A percentile compares a stretch with the other conserved stretches of the same genome.
Conservation (phyloP, 2,329 filamentous ascomycete species). For the Aspergillus neotritici region DNA sequence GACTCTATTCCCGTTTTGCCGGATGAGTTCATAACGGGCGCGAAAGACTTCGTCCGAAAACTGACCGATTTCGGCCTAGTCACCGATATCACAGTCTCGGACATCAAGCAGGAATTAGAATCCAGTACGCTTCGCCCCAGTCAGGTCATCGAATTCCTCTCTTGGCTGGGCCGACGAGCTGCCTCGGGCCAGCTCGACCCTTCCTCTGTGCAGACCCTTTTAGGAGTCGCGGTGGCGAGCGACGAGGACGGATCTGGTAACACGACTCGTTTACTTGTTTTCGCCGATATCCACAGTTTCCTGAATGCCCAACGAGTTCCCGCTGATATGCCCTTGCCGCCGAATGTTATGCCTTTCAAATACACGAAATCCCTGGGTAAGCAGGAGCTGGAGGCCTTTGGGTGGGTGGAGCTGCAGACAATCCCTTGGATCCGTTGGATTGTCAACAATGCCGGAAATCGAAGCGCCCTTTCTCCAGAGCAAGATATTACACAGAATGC, state of each 20-base stretch:
- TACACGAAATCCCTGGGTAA: slow-evolving; percentile 66
- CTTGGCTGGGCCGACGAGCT: slow-evolving; percentile 73
- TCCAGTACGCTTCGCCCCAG: slow-evolving; percentile 70
- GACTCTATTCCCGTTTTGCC: slow-evolving; percentile 83
- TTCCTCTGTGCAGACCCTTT: slow-evolving; percentile 60
- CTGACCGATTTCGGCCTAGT: slow-evolving; percentile 80
- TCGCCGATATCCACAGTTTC: slow-evolving; percentile 70
- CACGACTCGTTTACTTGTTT: slow-evolving; percentile 65
- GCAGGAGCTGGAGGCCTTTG: slow-evolving; percentile 68
- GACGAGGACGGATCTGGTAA: slow-evolving; percentile 54
- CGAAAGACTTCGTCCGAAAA: slow-evolving; percentile 69
- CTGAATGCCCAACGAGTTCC: slow-evolving; percentile 74
- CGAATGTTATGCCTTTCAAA: slow-evolving; percentile 75
- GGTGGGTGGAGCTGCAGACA: slow-evolving; percentile 80
- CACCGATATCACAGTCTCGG: slow-evolving; percentile 77
- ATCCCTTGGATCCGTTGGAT: slow-evolving; percentile 81
- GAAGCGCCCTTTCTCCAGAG: slow-evolving; percentile 51
- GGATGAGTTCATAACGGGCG: slow-evolving; percentile 62
- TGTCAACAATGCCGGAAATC: slow-evolving; percentile 58
- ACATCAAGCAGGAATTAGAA: slow-evolving; percentile 79
- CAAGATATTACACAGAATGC: slow-evolving; percentile 67
- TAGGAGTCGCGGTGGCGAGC: slow-evolving; percentile 62
- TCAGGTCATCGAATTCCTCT: slow-evolving; percentile 76
- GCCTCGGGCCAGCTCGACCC: slow-evolving; percentile 66
- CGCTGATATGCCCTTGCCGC: slow-evolving; percentile 71